phyloP scores from a whole-genome alignment of 1,284 basidiomycete genomes.

The Rhodotorula sp. region DNA sequence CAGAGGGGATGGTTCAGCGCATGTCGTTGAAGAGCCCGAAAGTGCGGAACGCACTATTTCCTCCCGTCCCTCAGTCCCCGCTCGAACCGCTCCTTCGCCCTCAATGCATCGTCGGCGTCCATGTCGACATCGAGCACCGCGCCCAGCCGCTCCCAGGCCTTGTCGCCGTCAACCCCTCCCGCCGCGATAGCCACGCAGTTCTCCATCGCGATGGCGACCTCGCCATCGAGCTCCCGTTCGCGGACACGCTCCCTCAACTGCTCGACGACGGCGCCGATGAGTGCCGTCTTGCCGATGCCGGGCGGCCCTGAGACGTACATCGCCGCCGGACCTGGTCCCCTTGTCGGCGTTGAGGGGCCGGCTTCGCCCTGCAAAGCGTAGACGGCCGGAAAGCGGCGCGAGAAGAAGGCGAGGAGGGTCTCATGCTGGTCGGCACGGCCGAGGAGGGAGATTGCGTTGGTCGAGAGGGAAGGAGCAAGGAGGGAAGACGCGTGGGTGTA shows the following conservation, averaged over 20 bases:
- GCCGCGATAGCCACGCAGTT: constrained; percentile 52
- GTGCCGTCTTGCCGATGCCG: constrained; percentile 55
- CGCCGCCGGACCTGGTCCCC: constrained; percentile 26
- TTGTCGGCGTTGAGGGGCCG: background rate
- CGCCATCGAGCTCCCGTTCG: constrained; percentile 12
- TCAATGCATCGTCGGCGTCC: constrained; percentile 16
- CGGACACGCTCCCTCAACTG: constrained; percentile 36
- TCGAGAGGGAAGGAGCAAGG: constrained; percentile 44
- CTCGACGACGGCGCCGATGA: constrained; percentile 50
- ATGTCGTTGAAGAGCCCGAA: background rate
- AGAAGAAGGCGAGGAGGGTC: constrained; percentile 48
- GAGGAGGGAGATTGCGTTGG: constrained; percentile 46
- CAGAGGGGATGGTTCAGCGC: constrained; percentile 17
- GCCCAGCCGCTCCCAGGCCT: constrained; percentile 46
- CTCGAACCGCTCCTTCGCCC: constrained; percentile 32
- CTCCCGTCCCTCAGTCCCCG: constrained; percentile 26
- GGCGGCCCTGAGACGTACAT: constrained; percentile 55
- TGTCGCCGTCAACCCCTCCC: constrained; percentile 10
- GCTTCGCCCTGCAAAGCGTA: constrained; percentile 8
- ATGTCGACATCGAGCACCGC: constrained; percentile 25
- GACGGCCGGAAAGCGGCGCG: constrained; percentile 27
- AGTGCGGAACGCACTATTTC: constrained; percentile 24
- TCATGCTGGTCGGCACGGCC: constrained; percentile 49
- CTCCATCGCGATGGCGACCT: constrained; percentile 48
- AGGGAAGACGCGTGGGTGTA: constrained; percentile 52